Evolutionary conservation across 1,284 basidiomycete species (phyloP).

Genomic region (Sporisorium graminicola): DNA sequence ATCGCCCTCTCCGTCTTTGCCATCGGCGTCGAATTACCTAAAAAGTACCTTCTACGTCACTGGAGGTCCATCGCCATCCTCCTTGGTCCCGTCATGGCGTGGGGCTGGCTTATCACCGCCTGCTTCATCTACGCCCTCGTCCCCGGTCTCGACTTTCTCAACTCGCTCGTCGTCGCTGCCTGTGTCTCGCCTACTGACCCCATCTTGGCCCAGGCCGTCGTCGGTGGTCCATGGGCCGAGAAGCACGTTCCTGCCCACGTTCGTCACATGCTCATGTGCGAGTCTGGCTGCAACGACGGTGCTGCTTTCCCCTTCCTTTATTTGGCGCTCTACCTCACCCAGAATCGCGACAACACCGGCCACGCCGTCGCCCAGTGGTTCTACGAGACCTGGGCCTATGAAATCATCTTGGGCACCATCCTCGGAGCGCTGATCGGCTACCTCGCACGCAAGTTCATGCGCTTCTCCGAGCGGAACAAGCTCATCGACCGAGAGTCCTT

Average conservation of each 20-base stretch:
- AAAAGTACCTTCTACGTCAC: conserved; percentile 84
- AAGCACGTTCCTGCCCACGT: conserved; percentile 98
- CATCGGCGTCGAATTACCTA: conserved; percentile 80
- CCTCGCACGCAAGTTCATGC: conserved; percentile 90
- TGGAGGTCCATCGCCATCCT: conserved; percentile 90
- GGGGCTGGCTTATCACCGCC: conserved; percentile 86
- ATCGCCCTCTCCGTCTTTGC: conserved; percentile 98
- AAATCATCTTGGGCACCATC: conserved; percentile 83
- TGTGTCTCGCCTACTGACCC: conserved; percentile 98
- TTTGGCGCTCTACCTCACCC: conserved; percentile 88
- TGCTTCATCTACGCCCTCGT: conserved; percentile 65
- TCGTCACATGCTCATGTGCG: conserved; percentile 89
- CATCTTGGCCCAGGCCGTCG: conserved; percentile 75
- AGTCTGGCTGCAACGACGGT: conserved; percentile 83
- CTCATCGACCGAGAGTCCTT: conserved; percentile 96
- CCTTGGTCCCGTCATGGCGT: conserved; percentile 87
- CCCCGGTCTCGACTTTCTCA: conserved; percentile 58
- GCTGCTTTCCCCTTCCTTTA: conserved; percentile 94
- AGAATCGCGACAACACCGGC: conserved; percentile 77
- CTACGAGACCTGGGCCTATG: conserved; percentile 75
- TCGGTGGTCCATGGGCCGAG: conserved; percentile 97
- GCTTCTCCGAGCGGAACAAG: conserved; percentile 88
- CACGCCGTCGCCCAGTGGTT: conserved; percentile 73
- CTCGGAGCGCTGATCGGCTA: conserved; percentile 86
- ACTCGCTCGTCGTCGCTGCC: conserved; percentile 76